phyloP scores from a whole-genome alignment of 345 rosid genomes.

The Brassica juncea region DNA sequence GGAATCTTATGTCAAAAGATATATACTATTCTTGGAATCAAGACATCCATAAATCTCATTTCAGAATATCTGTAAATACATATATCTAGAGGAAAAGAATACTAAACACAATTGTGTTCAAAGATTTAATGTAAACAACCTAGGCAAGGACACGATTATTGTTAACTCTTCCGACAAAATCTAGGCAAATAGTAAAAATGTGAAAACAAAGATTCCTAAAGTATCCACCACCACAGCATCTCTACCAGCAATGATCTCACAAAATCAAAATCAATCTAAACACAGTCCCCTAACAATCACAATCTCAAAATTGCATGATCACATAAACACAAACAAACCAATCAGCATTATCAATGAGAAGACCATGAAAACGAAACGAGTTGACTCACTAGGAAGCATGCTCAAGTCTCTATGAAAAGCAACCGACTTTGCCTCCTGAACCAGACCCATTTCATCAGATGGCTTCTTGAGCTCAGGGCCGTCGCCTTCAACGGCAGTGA shows the following conservation, averaged over 20 bases:
- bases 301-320: not conserved
- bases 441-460: constrained; percentile 45
- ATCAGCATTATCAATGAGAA: constrained; percentile 27
- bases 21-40: not conserved
- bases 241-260: not conserved
- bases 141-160: constrained; percentile 22
- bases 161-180: not conserved
- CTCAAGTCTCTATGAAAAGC: constrained; percentile 70
- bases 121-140: not conserved
- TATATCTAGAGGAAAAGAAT: not conserved
- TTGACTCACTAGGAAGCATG: constrained; percentile 83
- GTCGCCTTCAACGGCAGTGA: constrained; percentile 64
- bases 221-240: not conserved
- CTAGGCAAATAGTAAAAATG: constrained; percentile 6
- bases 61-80: not conserved
- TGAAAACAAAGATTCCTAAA: constrained; percentile 11
- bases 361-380: constrained; percentile 3
- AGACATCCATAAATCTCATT: constrained; percentile 4
- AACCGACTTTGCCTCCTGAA: constrained; percentile 39
- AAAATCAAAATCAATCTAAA: constrained; percentile 10
- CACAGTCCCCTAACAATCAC: not conserved
- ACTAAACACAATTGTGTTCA: not conserved
- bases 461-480: constrained; percentile 45
- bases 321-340: constrained; percentile 17
- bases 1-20: not conserved